Evolutionary conservation across 2,329 filamentous ascomycete species (phyloP), one percentile per base, ranked within the genome.

Genomic region (Colletotrichum sp.): DNA sequence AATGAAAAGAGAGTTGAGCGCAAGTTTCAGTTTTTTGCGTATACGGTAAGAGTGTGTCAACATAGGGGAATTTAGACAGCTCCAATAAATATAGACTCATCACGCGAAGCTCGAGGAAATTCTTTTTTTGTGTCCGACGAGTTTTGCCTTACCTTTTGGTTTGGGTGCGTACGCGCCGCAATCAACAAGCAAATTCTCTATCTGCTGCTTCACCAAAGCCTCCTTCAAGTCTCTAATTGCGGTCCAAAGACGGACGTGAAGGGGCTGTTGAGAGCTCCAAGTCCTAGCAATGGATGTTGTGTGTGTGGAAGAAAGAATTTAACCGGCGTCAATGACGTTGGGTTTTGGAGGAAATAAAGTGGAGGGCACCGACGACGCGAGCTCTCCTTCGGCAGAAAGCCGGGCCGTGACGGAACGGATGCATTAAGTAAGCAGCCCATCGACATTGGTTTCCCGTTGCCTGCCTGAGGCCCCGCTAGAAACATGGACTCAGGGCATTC

Each of bases 41-140:
- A 92, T 90, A 83, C 84, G 85, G 86, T 86, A 88, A 86, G 85
- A 81, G 83, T 83, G 87, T 89, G 87, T 94, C 93, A 90, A 88
- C 92, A 93, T 86, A 49, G 59, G 83, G 84, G 84, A 88, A 90
- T 86, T 90, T 86, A 92, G 93, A 95, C 93, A 95, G 93, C 93
- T 95, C 93, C 93, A 95, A 95, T 95, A 94, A 87, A 83, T 81
- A 78, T 81, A 79, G 62, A 71, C 80, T 87, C 88, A 89, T 90
- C 88, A 90, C 70, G 64, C 36, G 55, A 76, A 57, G 72, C 62
- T 69, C 52, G 39, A 55, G 26, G 21, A 62, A 52, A 52, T n/a
- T 2, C 5, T 62, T 62, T 26, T 16, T 21, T 18, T 49, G 26
- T 57, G 21, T 62, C 78, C 26, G 66, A 59, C 49, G 49, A 72